These are phyloP conservation scores for Phialophora expanda DNA, from an alignment of 2,329 filamentous ascomycete species.

Conservation along the genomic window DNA sequence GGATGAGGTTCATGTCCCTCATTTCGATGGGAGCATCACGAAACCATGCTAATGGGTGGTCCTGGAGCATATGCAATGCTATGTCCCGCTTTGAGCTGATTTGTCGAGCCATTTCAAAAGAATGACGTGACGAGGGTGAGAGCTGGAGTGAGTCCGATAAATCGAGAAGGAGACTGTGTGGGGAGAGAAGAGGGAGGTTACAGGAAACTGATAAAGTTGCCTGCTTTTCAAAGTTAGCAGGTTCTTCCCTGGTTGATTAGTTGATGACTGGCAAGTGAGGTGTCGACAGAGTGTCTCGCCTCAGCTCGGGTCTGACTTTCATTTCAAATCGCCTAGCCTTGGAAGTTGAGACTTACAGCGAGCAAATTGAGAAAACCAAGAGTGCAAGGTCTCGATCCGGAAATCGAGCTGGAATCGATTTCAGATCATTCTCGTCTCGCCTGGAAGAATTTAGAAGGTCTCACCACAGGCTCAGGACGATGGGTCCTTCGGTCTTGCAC, in stretches of 20 bases:
- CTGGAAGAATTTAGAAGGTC: not conserved
- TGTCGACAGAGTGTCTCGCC: not conserved
- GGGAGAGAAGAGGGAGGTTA: not conserved
- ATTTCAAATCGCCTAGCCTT: not conserved
- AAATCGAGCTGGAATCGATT: not conserved
- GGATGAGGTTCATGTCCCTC: conserved; percentile 8
- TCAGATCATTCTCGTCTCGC: not conserved
- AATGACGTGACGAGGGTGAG: not conserved
- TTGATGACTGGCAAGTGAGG: not conserved
- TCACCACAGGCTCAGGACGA: not conserved
- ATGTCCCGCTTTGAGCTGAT: not conserved
- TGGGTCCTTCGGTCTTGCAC: too few relatives aligned
- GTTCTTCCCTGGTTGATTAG: not conserved
- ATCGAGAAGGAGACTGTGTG: not conserved
- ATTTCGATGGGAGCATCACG: conserved; percentile 11
- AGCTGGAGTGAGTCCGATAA: not conserved
- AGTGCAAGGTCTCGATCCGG: too few relatives aligned
- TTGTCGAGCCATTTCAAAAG: not conserved
- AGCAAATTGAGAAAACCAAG: not conserved
- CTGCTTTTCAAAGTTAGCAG: not conserved
- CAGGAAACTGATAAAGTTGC: not conserved
- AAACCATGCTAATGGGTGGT: conserved; percentile 12
- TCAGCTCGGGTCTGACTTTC: not conserved
- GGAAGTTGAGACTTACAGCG: not conserved
- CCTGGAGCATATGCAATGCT: conserved; percentile 5